A percentile compares a stretch with the other conserved stretches of the same genome.
These are phyloP conservation scores for Neoboletus magnificus DNA, from an alignment of 768 basidiomycete genomes.

Conservation along the genomic window DNA sequence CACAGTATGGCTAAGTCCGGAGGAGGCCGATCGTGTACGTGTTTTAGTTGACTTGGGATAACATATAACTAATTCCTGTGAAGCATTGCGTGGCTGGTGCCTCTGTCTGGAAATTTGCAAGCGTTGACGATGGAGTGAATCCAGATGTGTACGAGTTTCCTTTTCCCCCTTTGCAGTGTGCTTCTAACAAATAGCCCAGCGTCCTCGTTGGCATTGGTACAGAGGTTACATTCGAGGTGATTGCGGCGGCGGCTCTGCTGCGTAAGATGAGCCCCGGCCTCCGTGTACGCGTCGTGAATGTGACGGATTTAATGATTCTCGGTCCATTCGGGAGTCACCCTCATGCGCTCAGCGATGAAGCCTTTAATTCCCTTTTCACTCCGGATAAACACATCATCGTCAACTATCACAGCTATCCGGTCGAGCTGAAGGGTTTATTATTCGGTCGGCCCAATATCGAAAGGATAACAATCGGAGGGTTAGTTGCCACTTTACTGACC, in stretches of 20 bases:
- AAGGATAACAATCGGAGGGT: conserved; percentile 55
- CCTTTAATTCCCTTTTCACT: conserved; percentile 73
- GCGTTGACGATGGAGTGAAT: conserved; percentile 63
- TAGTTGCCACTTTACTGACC: conserved; percentile 8
- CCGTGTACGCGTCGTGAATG: conserved; percentile 83
- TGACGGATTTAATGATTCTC: conserved; percentile 87
- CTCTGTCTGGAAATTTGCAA: conserved; percentile 82
- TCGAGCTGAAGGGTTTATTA: conserved; percentile 65
- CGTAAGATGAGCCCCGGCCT: conserved; percentile 66
- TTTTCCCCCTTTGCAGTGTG: not conserved
- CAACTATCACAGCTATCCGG: conserved; percentile 83
- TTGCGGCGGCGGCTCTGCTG: conserved; percentile 79
- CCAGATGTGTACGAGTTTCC: conserved; percentile 56
- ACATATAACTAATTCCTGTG: not conserved
- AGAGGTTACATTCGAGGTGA: conserved; percentile 85
- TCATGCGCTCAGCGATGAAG: conserved; percentile 59
- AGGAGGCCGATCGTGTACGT: conserved; percentile 66
- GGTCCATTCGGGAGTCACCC: conserved; percentile 68
- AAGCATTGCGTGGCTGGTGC: conserved; percentile 86
- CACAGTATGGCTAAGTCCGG: conserved; percentile 71
- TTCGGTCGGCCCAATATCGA: conserved; percentile 51
- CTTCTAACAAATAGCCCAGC: conserved; percentile 29
- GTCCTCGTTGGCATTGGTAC: conserved; percentile 86
- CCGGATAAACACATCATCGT: conserved; percentile 64
- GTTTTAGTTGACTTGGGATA: not conserved